phyloP scores from a whole-genome alignment of 2,329 filamentous ascomycete genomes.

The Aureobasidium zeae region DNA sequence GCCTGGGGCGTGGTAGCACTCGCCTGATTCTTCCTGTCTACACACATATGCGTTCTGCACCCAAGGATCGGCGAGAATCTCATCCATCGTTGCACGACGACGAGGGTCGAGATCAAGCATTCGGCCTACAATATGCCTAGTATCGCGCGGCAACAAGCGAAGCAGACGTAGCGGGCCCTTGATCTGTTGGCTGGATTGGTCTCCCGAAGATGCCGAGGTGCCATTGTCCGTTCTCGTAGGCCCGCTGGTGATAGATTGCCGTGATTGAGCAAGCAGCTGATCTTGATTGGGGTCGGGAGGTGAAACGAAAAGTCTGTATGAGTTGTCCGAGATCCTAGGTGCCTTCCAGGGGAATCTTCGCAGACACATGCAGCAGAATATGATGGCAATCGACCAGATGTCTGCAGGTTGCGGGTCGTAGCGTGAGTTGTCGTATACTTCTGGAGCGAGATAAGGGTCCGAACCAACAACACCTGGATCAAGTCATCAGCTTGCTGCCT shows the following conservation, averaged over 20 bases:
- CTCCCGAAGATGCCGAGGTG: conserved; percentile 17
- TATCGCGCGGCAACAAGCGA: conserved; percentile 78
- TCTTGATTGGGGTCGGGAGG: conserved; percentile 62
- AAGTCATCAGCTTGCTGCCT: conserved; percentile 19
- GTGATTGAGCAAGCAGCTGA: conserved; percentile 21
- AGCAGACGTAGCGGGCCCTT: conserved; percentile 88
- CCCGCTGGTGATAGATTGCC: conserved; percentile 22
- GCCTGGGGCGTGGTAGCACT: conserved; percentile 61
- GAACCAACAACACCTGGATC: conserved; percentile 66
- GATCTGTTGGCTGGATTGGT: conserved; percentile 42
- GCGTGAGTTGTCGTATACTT: conserved; percentile 87
- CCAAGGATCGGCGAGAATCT: conserved; percentile 85
- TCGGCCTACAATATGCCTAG: conserved; percentile 74
- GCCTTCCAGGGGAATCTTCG: conserved; percentile 96
- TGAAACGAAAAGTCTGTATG: conserved; percentile 84
- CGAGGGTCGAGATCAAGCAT: conserved; percentile 88
- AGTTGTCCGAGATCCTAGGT: conserved; percentile 83
- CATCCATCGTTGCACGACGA: conserved; percentile 71
- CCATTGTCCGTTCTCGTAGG: conserved; percentile 18
- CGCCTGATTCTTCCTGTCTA: conserved; percentile 63
- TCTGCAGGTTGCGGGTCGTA: conserved; percentile 93
- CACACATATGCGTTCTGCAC: conserved; percentile 78
- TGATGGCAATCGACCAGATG: conserved; percentile 97
- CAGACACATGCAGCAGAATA: conserved; percentile 97
- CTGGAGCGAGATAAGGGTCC: conserved; percentile 91